Percentiles rank a stretch among this genome's conserved stretches.
These are phyloP conservation scores for Fusarium bulbicola DNA, from an alignment of 2,329 filamentous ascomycete species.

Conservation along the genomic window DNA sequence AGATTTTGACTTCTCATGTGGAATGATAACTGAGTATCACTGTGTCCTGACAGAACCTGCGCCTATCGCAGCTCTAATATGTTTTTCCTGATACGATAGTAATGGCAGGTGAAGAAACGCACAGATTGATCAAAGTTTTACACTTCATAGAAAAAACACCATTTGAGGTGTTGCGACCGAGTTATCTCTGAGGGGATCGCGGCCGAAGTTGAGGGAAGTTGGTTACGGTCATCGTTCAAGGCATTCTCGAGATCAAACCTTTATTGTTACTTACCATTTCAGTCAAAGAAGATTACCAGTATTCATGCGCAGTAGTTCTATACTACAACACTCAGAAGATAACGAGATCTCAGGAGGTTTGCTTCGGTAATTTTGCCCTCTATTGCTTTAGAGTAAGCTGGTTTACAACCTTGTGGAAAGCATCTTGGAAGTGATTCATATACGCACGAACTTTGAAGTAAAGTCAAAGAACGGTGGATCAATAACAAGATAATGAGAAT, in stretches of 20 bases:
- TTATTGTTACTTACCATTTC: not conserved
- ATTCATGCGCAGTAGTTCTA: not conserved
- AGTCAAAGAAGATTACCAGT: not conserved
- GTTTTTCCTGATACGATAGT: not conserved
- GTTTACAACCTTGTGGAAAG: not conserved
- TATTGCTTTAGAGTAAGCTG: not conserved
- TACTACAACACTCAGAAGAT: not conserved
- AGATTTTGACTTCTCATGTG: not conserved
- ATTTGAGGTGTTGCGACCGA: not conserved
- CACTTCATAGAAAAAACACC: no score
- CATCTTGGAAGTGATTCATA: not conserved
- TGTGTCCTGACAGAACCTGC: not conserved
- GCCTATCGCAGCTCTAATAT: not conserved
- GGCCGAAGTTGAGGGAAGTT: not conserved
- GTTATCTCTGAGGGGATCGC: not conserved
- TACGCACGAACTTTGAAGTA: not conserved
- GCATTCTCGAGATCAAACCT: not conserved
- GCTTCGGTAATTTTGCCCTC: not conserved
- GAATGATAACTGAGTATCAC: not conserved
- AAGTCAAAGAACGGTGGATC: not conserved
- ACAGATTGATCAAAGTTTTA: not conserved
- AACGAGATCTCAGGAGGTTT: not conserved
- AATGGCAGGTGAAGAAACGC: not conserved
- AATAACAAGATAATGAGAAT: not conserved
- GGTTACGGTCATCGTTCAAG: no score